These are phyloP conservation scores for Rhizophagus clarus DNA, from an alignment of 192 early-diverging fungal species.

Conservation along the genomic window DNA sequence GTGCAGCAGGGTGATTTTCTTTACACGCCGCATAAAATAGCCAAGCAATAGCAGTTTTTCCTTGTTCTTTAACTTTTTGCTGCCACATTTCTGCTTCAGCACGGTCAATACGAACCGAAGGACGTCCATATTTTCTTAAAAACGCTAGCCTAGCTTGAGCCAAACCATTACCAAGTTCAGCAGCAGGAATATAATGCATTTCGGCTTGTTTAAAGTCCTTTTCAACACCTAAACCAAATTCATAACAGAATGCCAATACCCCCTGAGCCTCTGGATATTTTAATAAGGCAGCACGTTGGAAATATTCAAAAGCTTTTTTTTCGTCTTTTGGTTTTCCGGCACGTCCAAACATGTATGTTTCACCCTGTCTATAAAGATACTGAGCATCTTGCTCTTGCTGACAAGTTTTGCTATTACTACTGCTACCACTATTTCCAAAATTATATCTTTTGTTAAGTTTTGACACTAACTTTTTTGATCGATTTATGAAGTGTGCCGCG, in stretches of 20 bases:
- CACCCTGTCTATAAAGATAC: slow-evolving; percentile 38
- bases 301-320: slow-evolving; percentile 52
- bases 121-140: slow-evolving; percentile 78
- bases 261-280: slow-evolving; percentile 57
- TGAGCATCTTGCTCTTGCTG: slow-evolving; percentile 32
- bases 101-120: slow-evolving; percentile 74
- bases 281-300: slow-evolving; percentile 50
- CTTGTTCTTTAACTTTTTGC: slow-evolving; percentile 59
- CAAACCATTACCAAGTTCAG: slow-evolving; percentile 61
- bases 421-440: slow-evolving; percentile 21
- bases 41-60: slow-evolving; percentile 63
- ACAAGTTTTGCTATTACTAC: background rate
- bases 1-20: slow-evolving; percentile 60
- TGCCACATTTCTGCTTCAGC: slow-evolving; percentile 82
- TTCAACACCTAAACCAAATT: slow-evolving; percentile 78
- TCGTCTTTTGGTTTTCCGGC: slow-evolving; percentile 45
- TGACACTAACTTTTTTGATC: slow-evolving; percentile 41
- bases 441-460: slow-evolving; percentile 44
- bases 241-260: slow-evolving; percentile 78
- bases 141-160: slow-evolving; percentile 73
- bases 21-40: slow-evolving; percentile 58
- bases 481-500: slow-evolving; percentile 41
- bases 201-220: slow-evolving; percentile 67
- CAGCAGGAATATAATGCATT: slow-evolving; percentile 65
- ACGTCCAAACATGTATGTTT: slow-evolving; percentile 55